Percentiles rank a stretch among this genome's conserved stretches.
Conservation (phyloP, 2,329 filamentous ascomycete genomes). For the Periconia sp. region DNA sequence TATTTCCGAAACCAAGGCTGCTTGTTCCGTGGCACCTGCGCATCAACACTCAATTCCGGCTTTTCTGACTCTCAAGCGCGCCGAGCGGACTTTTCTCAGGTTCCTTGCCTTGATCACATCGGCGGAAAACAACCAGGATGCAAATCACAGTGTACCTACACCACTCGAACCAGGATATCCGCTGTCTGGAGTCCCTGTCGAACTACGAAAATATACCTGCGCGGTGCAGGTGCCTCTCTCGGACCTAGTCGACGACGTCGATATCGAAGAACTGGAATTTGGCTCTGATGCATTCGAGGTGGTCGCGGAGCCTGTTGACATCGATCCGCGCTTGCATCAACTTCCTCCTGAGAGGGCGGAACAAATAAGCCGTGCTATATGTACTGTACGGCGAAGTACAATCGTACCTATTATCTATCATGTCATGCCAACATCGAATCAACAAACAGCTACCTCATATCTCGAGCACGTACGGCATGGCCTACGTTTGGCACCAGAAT, state of each 20-base stretch:
- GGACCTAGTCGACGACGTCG: slow-evolving; percentile 60
- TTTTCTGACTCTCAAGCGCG: slow-evolving; percentile 70
- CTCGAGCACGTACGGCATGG: slow-evolving; percentile 65
- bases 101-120: slow-evolving; percentile 68
- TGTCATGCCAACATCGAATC: slow-evolving; percentile 35
- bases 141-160: slow-evolving; percentile 45
- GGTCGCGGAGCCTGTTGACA: slow-evolving; percentile 52
- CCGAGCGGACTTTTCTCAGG: slow-evolving; percentile 72
- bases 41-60: slow-evolving; percentile 54
- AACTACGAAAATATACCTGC: slow-evolving; percentile 69
- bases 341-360: slow-evolving; percentile 27
- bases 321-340: slow-evolving; percentile 18
- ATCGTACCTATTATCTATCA: slow-evolving; percentile 58
- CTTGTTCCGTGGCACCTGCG: slow-evolving; percentile 18
- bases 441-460: slow-evolving; percentile 50
- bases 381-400: slow-evolving; percentile 66
- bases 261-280: slow-evolving; percentile 70
- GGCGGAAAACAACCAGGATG: slow-evolving; percentile 48
- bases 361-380: slow-evolving; percentile 64
- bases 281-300: slow-evolving; percentile 72
- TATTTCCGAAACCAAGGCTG: slow-evolving; percentile 61
- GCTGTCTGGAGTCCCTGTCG: slow-evolving; percentile 65
- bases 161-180: slow-evolving; percentile 70
- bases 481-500: slow-evolving; percentile 68
- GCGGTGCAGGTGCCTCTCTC: slow-evolving; percentile 68